Percentiles rank a stretch among this genome's conserved stretches.
Conservation (phyloP, 306 rosid genomes). For the Trifolium pratense region DNA sequence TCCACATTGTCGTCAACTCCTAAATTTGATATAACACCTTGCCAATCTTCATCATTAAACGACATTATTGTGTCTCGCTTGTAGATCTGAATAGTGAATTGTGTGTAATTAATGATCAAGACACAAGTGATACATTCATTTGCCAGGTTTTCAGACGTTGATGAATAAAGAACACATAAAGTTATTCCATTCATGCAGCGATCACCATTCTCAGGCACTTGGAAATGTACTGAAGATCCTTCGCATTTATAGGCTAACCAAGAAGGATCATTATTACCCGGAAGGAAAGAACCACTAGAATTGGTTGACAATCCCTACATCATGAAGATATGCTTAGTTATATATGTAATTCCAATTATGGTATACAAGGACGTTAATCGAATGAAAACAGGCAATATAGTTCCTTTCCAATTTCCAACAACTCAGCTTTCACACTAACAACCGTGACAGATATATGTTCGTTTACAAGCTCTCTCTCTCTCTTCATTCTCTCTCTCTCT, state of each 20-base stretch:
- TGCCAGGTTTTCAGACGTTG: not conserved
- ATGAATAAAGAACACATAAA: conserved; percentile 30
- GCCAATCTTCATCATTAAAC: conserved; percentile 39
- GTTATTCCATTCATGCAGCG: conserved; percentile 20
- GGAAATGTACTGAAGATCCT: conserved; percentile 5
- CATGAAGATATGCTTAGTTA: not conserved
- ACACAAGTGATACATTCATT: conserved; percentile 10
- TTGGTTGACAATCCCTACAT: conserved; percentile 17
- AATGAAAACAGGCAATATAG: not conserved
- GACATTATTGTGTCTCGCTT: conserved; percentile 28
- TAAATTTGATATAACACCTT: not conserved
- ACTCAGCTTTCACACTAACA: too few species aligned
- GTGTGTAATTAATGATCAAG: conserved; percentile 35
- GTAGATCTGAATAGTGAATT: conserved; percentile 24
- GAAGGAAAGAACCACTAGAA: conserved; percentile 9
- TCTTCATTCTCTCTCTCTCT: too few species aligned
- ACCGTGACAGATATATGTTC: too few species aligned
- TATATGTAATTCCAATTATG: not conserved
- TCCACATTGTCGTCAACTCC: conserved; percentile 25
- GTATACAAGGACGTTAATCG: not conserved
- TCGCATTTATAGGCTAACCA: conserved; percentile 27
- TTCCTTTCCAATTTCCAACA: too few species aligned
- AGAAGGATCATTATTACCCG: conserved; percentile 37
- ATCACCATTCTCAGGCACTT: conserved; percentile 19
- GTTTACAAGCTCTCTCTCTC: too few species aligned